Percentiles rank a stretch among this genome's conserved stretches.
phyloP scores from a whole-genome alignment of 192 early-diverging fungal genomes.

The Backusella tuberculispora region DNA sequence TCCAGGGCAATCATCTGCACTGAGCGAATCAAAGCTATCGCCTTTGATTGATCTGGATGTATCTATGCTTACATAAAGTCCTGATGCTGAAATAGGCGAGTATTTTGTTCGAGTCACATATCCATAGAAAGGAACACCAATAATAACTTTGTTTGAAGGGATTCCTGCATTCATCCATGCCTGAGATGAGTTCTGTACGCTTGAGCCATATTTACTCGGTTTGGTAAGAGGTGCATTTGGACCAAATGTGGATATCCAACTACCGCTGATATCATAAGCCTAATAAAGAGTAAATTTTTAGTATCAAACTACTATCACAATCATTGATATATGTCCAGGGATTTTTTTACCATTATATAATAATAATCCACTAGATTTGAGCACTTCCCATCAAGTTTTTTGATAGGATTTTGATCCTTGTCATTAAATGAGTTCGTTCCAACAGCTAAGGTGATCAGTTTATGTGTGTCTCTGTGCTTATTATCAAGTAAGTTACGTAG shows the following conservation, averaged over 20 bases:
- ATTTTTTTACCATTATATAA: slow-evolving; percentile 30
- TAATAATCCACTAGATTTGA: slow-evolving; percentile 15
- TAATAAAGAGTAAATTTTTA: too few species aligned
- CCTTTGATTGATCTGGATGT: slow-evolving; percentile 24
- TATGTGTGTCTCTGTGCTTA: slow-evolving; percentile 14
- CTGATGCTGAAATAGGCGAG: not conserved
- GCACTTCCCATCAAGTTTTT: slow-evolving; percentile 22
- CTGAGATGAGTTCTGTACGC: slow-evolving; percentile 17
- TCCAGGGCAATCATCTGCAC: slow-evolving; percentile 32
- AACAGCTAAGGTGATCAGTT: slow-evolving; percentile 42
- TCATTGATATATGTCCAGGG: too few species aligned
- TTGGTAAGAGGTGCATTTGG: slow-evolving; percentile 33
- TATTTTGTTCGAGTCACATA: not conserved
- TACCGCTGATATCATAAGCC: slow-evolving; percentile 35
- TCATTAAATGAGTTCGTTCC: slow-evolving; percentile 37
- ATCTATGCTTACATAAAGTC: not conserved
- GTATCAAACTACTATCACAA: too few species aligned
- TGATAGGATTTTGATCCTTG: slow-evolving; percentile 20
- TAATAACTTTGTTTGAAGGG: slow-evolving; percentile 31
- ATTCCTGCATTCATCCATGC: slow-evolving; percentile 40
- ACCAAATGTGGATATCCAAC: slow-evolving; percentile 28
- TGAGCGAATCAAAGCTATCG: slow-evolving; percentile 32
- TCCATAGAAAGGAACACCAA: slow-evolving; percentile 51
- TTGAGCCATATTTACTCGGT: not conserved
- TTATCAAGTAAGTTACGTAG: slow-evolving; percentile 33